Conservation (phyloP, 2,329 filamentous ascomycete genomes). For the Purpureocillium lavendulum region DNA sequence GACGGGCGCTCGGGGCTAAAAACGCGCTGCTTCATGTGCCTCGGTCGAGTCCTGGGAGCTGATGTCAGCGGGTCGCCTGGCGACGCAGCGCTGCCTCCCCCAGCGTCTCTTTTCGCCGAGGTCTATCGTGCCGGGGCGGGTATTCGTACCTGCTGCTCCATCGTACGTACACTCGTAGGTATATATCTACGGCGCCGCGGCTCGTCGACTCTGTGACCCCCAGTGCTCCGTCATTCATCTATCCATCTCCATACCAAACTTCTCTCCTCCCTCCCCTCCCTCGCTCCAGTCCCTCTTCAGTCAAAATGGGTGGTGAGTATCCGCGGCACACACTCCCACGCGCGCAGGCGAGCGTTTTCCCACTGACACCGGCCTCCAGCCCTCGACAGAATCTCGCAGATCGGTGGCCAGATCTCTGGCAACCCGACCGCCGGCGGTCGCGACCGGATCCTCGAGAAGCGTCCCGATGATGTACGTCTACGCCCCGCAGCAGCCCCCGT, state of each 20-base stretch:
- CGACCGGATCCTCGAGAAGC: conserved; percentile 55
- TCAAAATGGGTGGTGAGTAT: conserved; percentile 29
- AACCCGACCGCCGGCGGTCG: conserved; percentile 45
- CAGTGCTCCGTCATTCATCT: too few relatives aligned
- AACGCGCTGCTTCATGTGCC: conserved; percentile 19
- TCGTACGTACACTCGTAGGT: too few relatives aligned
- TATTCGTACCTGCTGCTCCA: too few relatives aligned
- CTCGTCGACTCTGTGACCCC: too few relatives aligned
- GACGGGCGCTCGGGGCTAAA: conserved; percentile 4
- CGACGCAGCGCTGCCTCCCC: neutral
- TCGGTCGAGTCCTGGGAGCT: conserved; percentile 17
- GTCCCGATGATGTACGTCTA: conserved; percentile 54
- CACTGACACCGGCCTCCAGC: conserved; percentile 24
- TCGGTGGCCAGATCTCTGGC: conserved; percentile 55
- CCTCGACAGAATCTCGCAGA: conserved; percentile 48
- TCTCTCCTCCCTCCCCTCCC: neutral
- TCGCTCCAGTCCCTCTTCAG: neutral
- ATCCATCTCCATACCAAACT: too few relatives aligned
- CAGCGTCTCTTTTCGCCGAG: conserved; percentile 5
- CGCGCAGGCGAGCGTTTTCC: too few relatives aligned
- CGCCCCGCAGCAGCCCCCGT: too few relatives aligned
- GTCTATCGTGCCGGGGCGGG: neutral
- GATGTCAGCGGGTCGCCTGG: conserved; percentile 16
- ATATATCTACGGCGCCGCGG: neutral
- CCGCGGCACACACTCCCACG: too few relatives aligned